Percentiles rank a stretch among this genome's conserved stretches.
Evolutionary conservation across 78 protist species (phyloP).

Genomic region (Tieghemostelium lacteum): DNA sequence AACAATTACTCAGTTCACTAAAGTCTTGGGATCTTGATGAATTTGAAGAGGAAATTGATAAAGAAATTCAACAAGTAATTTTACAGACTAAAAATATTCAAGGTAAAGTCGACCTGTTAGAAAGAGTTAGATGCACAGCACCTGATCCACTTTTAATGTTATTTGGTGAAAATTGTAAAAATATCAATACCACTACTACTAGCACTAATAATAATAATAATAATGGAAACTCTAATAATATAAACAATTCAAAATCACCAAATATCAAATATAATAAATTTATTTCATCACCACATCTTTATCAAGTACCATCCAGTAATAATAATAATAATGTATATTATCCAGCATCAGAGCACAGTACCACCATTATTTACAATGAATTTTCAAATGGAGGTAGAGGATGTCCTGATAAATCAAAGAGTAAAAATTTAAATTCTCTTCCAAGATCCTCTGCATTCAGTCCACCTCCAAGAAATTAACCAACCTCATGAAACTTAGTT

Average conservation of each 20-base stretch:
- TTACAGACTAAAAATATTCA: constrained; percentile 63
- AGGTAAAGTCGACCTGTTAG: constrained; percentile 64
- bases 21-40: constrained; percentile 37
- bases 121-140: constrained; percentile 67
- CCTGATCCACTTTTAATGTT: constrained; percentile 73
- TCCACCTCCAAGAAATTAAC: too few species aligned
- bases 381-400: background rate
- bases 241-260: background rate
- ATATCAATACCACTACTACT: background rate
- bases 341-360: background rate
- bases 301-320: background rate
- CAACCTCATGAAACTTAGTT: too few species aligned
- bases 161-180: constrained; percentile 58
- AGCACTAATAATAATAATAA: too few species aligned
- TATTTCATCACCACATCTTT: background rate
- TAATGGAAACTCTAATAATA: background rate
- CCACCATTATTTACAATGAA: background rate
- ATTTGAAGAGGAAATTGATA: constrained; percentile 70
- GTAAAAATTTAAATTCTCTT: constrained; percentile 55
- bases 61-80: constrained; percentile 73
- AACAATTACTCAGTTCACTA: constrained; percentile 31
- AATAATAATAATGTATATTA: background rate
- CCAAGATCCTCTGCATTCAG: constrained; percentile 75
- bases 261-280: background rate
- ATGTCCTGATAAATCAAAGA: constrained; percentile 63